phyloP scores from a whole-genome alignment of 352 stramenopile genomes.

The Globisporangium lucens region DNA sequence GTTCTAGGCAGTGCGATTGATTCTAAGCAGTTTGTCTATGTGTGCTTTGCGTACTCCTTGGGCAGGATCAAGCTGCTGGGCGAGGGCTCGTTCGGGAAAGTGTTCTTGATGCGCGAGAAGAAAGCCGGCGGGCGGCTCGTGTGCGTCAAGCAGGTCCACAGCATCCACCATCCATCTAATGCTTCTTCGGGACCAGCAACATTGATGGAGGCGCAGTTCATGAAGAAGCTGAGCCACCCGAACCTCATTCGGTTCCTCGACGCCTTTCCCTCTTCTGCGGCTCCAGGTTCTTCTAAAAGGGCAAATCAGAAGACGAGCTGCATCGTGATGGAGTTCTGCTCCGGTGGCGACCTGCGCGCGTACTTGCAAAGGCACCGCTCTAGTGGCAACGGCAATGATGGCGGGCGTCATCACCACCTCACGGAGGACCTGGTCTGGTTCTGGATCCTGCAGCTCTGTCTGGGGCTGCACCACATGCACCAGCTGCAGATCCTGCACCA shows the following conservation, averaged over 20 bases:
- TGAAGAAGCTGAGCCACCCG: slow-evolving; percentile 85
- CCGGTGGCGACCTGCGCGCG: slow-evolving; percentile 58
- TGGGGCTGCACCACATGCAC: slow-evolving; percentile 91
- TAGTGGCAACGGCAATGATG: slow-evolving; percentile 7
- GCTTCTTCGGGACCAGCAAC: slow-evolving; percentile 7
- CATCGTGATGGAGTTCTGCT: slow-evolving; percentile 94
- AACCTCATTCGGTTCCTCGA: slow-evolving; percentile 91
- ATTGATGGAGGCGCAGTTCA: slow-evolving; percentile 54
- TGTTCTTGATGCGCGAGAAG: slow-evolving; percentile 89
- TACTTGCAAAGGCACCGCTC: slow-evolving; percentile 25
- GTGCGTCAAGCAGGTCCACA: slow-evolving; percentile 87
- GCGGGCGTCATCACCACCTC: slow-evolving; percentile 22
- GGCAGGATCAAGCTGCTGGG: slow-evolving; percentile 65
- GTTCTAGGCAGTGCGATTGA: not conserved
- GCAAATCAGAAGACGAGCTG: slow-evolving; percentile 26
- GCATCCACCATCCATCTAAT: slow-evolving; percentile 25
- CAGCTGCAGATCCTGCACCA: slow-evolving; percentile 69
- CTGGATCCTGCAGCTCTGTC: slow-evolving; percentile 89
- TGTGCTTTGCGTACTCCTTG: not conserved
- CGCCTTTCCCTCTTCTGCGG: slow-evolving; percentile 26
- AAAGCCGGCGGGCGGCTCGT: slow-evolving; percentile 50
- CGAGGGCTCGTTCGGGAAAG: slow-evolving; percentile 88
- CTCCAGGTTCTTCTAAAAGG: not conserved
- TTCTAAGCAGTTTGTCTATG: not conserved
- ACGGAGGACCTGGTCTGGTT: slow-evolving; percentile 83